Evolutionary conservation across 441 rosid species (phyloP).

Genomic region (Mallotus japonicus): DNA sequence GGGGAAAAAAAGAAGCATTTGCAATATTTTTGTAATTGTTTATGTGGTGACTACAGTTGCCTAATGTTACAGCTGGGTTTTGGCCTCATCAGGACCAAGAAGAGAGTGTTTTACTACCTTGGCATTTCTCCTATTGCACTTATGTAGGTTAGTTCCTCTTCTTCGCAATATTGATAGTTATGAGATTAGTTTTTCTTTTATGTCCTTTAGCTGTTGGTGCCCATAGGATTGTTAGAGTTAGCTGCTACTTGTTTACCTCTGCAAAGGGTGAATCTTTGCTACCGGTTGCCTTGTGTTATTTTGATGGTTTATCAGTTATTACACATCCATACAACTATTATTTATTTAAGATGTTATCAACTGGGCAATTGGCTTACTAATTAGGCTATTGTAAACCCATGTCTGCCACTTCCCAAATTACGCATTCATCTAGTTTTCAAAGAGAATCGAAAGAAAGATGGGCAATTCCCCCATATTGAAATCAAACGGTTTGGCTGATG

Average conservation of each 20-base stretch:
- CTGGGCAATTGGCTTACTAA: background rate
- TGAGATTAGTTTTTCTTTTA: too few relatives aligned
- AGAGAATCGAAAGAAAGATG: background rate
- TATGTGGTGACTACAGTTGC: background rate
- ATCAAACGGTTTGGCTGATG: background rate
- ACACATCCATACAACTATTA: too few relatives aligned
- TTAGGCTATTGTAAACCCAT: background rate
- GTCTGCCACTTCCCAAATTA: slow-evolving; percentile 9
- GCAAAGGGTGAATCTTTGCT: background rate
- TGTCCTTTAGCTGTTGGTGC: background rate
- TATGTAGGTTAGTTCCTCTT: background rate
- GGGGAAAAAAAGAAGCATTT: background rate
- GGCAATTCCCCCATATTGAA: background rate
- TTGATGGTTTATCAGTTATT: too few relatives aligned
- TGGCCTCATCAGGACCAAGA: background rate
- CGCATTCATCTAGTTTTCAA: background rate
- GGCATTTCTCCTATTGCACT: background rate
- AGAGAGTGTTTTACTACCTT: background rate
- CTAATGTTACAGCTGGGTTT: background rate
- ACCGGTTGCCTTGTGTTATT: too few relatives aligned
- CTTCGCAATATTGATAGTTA: too few relatives aligned
- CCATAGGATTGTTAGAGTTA: background rate
- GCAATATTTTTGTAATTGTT: background rate
- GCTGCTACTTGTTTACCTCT: background rate
- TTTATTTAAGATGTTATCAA: background rate